Evolutionary conservation across 2,329 filamentous ascomycete genomes (phyloP).

Genomic region (Trichoderma koningiopsis): DNA sequence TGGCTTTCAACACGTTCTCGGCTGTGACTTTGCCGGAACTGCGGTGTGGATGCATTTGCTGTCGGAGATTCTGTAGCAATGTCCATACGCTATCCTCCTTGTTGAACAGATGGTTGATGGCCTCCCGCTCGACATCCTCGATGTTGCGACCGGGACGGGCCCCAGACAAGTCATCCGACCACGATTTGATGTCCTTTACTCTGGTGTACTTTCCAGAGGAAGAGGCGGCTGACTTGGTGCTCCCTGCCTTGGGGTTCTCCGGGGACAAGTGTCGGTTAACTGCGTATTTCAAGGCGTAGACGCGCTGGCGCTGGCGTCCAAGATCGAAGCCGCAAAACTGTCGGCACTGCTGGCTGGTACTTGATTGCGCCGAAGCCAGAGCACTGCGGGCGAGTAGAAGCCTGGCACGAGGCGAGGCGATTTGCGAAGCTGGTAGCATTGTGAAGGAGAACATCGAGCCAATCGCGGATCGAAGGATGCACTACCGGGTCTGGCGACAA

Average conservation of each 20-base stretch:
- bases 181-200: slow-evolving; percentile 40
- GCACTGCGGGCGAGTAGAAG: slow-evolving; percentile 26
- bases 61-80: slow-evolving; percentile 40
- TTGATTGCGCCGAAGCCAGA: slow-evolving; percentile 25
- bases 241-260: slow-evolving; percentile 41
- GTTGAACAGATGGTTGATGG: slow-evolving; percentile 47
- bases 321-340: slow-evolving; percentile 48
- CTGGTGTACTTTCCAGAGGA: slow-evolving; percentile 40
- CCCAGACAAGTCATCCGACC: slow-evolving; percentile 43
- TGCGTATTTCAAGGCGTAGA: slow-evolving; percentile 49
- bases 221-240: slow-evolving; percentile 30
- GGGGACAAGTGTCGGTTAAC: slow-evolving; percentile 51
- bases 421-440: slow-evolving; percentile 35
- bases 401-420: slow-evolving; percentile 36
- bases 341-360: slow-evolving; percentile 38
- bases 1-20: slow-evolving; percentile 33
- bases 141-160: slow-evolving; percentile 46
- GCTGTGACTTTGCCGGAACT: slow-evolving; percentile 29
- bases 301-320: slow-evolving; percentile 46
- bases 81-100: slow-evolving; percentile 37
- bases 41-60: slow-evolving; percentile 35
- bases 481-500: slow-evolving; percentile 22
- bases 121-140: slow-evolving; percentile 49
- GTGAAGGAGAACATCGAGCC: slow-evolving; percentile 27
- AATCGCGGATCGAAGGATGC: slow-evolving; percentile 8